Percentiles rank a stretch among this genome's conserved stretches.
Evolutionary conservation across 2,329 filamentous ascomycete genomes (phyloP).

Genomic region (Magnaporthiopsis rhizophila): DNA sequence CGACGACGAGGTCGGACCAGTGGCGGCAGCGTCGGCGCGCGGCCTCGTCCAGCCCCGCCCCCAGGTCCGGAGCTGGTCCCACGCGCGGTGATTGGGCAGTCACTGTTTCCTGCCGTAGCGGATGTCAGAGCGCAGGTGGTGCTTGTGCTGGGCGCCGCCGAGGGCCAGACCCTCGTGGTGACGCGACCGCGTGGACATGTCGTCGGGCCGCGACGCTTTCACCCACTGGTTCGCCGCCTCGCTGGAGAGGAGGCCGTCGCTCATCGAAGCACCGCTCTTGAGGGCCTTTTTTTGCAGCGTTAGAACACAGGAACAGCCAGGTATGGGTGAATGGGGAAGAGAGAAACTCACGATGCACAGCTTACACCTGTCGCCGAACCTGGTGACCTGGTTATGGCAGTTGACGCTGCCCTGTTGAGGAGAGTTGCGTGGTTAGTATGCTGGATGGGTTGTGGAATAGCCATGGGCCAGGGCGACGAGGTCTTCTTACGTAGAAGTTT

Average conservation of each 20-base stretch:
- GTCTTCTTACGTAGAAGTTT: constrained; percentile 4
- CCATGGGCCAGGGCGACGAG: background rate
- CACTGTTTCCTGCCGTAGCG: constrained; percentile 5
- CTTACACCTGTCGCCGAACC: constrained; percentile 21
- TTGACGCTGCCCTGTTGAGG: constrained; percentile 4
- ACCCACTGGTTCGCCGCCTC: constrained; percentile 2
- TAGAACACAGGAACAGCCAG: background rate
- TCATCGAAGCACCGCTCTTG: constrained; percentile 4
- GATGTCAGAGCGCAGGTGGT: background rate
- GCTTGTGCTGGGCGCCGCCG: background rate
- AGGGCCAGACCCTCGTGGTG: background rate
- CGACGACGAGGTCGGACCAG: background rate
- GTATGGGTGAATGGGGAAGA: background rate
- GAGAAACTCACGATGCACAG: constrained; percentile 6
- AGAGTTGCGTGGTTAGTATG: background rate
- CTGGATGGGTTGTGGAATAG: background rate
- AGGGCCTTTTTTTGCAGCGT: background rate
- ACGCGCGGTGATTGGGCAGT: background rate
- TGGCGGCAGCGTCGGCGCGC: background rate
- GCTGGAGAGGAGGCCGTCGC: background rate
- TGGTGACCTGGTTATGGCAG: constrained; percentile 6
- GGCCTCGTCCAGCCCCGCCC: background rate
- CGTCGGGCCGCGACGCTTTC: background rate
- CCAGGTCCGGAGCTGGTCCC: background rate
- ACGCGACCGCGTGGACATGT: background rate